phyloP scores from a whole-genome alignment of 2,329 filamentous ascomycete species.

The Monosporascus cannonballus region DNA sequence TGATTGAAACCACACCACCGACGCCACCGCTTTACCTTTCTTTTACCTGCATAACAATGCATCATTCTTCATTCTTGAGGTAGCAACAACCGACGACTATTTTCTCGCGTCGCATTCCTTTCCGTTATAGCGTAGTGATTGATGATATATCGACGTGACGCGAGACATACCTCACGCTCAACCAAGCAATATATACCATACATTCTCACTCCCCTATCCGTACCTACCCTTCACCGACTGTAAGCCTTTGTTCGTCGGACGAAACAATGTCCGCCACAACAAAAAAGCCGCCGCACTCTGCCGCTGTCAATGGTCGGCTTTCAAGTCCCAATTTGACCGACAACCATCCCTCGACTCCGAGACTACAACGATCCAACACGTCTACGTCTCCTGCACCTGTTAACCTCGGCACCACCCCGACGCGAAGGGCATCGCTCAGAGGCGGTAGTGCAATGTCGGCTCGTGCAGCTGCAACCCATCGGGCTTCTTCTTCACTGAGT shows the following conservation, averaged over 20 bases:
- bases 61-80: too few relatives aligned
- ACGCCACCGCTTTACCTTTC: too few relatives aligned
- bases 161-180: too few relatives aligned
- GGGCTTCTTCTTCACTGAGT: slow-evolving; percentile 43
- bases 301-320: neutral
- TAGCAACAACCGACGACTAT: too few relatives aligned
- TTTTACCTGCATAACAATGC: too few relatives aligned
- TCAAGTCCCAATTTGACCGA: neutral
- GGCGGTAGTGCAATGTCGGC: slow-evolving; percentile 64
- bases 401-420: slow-evolving; percentile 30
- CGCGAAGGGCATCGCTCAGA: slow-evolving; percentile 61
- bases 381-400: slow-evolving; percentile 35
- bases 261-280: neutral
- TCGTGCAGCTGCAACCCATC: slow-evolving; percentile 60
- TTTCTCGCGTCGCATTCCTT: too few relatives aligned
- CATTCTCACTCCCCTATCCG: too few relatives aligned
- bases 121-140: too few relatives aligned
- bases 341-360: neutral
- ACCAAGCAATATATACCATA: too few relatives aligned
- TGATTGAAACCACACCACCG: too few relatives aligned
- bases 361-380: slow-evolving; percentile 14
- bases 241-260: neutral
- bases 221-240: too few relatives aligned
- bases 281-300: neutral
- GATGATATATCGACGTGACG: too few relatives aligned